These are phyloP conservation scores for Parietichytrium sp. DNA, from an alignment of 108 stramenopile genomes.

Conservation along the genomic window DNA sequence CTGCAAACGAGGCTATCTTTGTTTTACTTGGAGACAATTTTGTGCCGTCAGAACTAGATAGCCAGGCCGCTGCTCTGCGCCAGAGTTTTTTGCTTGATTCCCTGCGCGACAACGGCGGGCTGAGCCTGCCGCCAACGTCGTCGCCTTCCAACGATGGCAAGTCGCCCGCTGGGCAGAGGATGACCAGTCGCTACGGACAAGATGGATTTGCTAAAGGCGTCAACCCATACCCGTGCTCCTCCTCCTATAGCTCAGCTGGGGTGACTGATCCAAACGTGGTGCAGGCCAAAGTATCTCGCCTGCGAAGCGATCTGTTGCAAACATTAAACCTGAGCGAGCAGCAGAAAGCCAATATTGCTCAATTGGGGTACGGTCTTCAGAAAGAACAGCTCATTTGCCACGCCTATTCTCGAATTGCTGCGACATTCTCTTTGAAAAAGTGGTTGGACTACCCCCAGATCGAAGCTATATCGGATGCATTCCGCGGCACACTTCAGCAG, in stretches of 20 bases:
- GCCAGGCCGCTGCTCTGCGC: not conserved
- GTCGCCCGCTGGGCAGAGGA: not conserved
- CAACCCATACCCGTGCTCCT: not conserved
- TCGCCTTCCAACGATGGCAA: constrained; percentile 2
- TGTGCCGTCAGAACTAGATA: not conserved
- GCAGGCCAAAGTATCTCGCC: not conserved
- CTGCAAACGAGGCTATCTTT: constrained; percentile 19
- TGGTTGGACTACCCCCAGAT: constrained; percentile 9
- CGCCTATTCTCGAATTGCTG: constrained; percentile 8
- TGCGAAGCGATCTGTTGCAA: not conserved
- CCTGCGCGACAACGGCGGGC: not conserved
- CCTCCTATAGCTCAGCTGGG: not conserved
- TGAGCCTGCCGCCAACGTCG: not conserved
- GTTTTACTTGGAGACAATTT: not conserved
- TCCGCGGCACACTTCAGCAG: not conserved
- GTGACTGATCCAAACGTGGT: not conserved
- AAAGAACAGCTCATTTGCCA: not conserved
- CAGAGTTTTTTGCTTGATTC: not conserved
- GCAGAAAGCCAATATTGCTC: not conserved
- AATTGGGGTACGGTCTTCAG: not conserved
- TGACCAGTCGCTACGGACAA: not conserved
- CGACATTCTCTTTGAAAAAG: not conserved
- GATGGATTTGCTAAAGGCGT: not conserved
- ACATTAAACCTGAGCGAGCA: not conserved
- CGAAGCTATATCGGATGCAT: not conserved